phyloP scores from a whole-genome alignment of 371 early-diverging fungal species.

The Syncephalis fuscata region DNA sequence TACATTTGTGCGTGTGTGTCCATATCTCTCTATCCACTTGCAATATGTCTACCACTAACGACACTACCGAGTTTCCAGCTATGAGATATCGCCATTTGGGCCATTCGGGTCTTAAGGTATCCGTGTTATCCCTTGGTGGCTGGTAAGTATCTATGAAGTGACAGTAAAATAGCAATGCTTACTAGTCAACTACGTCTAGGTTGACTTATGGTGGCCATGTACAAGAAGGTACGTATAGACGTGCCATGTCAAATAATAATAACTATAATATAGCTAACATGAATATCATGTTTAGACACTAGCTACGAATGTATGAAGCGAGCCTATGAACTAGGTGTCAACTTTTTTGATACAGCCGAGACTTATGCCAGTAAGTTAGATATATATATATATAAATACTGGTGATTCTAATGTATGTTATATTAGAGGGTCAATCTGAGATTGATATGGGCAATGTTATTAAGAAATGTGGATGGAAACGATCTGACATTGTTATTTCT shows the following conservation, averaged over 20 bases:
- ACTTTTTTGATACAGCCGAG: conserved; percentile 72
- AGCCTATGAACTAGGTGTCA: conserved; percentile 60
- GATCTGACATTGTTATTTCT: conserved; percentile 58
- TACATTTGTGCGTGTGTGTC: too few species aligned
- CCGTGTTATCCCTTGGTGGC: conserved; percentile 26
- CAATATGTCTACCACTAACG: too few species aligned
- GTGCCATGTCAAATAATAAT: not conserved
- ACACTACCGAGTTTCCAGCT: too few species aligned
- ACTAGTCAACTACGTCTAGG: conserved; percentile 17
- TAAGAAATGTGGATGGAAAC: conserved; percentile 41
- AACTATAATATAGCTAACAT: not conserved
- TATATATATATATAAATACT: too few species aligned
- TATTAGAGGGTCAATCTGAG: conserved; percentile 51
- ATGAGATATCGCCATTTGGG: conserved; percentile 80
- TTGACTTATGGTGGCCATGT: conserved; percentile 37
- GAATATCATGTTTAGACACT: conserved; percentile 14
- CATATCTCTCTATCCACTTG: too few species aligned
- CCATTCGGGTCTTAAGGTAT: conserved; percentile 61
- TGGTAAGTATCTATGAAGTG: conserved; percentile 12
- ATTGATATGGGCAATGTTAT: conserved; percentile 62
- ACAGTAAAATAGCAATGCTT: too few species aligned
- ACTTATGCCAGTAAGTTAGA: conserved; percentile 32
- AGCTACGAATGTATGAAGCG: conserved; percentile 49
- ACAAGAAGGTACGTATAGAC: conserved; percentile 5
- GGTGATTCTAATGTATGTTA: too few species aligned